Conservation (phyloP, 495 filamentous ascomycete genomes). For the Delitschia confertaspora region DNA sequence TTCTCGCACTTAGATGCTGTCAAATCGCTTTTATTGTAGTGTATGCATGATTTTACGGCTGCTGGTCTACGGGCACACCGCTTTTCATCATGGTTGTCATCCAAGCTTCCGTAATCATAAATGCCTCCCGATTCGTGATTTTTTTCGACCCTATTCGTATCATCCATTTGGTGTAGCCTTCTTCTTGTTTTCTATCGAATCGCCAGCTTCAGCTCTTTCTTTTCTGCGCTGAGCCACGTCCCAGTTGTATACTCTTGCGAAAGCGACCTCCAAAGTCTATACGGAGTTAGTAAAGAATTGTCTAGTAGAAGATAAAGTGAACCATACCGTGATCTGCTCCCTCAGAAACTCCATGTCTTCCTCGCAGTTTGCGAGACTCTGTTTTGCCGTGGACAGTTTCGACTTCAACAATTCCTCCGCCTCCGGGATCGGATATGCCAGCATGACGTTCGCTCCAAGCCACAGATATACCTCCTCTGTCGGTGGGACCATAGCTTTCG, state of each 20-base stretch:
- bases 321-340: conserved; percentile 83
- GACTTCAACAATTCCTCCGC: conserved; percentile 68
- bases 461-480: conserved; percentile 94
- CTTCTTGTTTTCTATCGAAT: conserved; percentile 22
- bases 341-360: conserved; percentile 94
- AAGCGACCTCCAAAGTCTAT: conserved; percentile 92
- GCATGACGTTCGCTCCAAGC: conserved; percentile 97
- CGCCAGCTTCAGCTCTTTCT: conserved; percentile 45
- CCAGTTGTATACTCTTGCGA: conserved; percentile 97
- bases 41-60: no score
- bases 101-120: no score
- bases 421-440: conserved; percentile 84
- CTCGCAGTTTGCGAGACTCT: conserved; percentile 73
- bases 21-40: no score
- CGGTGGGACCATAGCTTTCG: conserved; percentile 69
- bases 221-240: conserved; percentile 89
- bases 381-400: conserved; percentile 70
- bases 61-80: no score
- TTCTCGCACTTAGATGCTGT: no score
- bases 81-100: no score
- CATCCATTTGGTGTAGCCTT: conserved; percentile 3
- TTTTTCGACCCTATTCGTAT: no score
- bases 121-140: no score
- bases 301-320: not conserved
- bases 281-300: conserved; percentile 8